Evolutionary conservation across 1,284 basidiomycete species (phyloP), one percentile per base, ranked within the genome.

Genomic region (Austroboletus novae-zelandiae): DNA sequence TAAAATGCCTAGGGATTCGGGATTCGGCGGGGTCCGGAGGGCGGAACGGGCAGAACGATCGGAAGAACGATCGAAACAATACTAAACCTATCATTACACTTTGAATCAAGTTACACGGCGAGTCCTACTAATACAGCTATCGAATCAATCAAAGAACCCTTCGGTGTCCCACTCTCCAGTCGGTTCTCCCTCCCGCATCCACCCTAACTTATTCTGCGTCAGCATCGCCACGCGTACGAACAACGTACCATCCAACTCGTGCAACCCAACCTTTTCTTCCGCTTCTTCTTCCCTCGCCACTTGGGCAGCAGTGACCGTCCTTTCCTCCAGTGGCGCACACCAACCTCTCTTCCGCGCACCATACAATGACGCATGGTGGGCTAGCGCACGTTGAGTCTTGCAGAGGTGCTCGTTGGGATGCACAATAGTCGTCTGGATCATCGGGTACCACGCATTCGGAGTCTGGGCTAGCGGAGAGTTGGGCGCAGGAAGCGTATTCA

Each of bases 371-470:
- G 73, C 71, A 57, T 74, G 81, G 58, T 81, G 77, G 4, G 76
- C 72, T 15, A 87, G 68, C 6, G 83, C 68, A 27, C 84, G 74
- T 55, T 81, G 76, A 2, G 71, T 54, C 64, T 86, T 86, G 54
- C 76, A 73, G 3, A 85, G 61, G 61, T 87, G 85, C 51, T 84
- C 81, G 56, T 86, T 80, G 0, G 78, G 76, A 42, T 68, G 69
- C 27, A 68, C 57, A 11, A 71, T 48, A 0, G 62, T 58, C 25
- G 69, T 59, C 41, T 68, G 56, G 32, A 70, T 43, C 47, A 86
- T 66, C n/a, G 78, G 71, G 18, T 78, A 67, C 83, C 83, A 86
- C 4, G 75, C 64, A 54, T 82, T 78, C 15, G 76, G 75, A 2
- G 66, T 69, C n/a, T 56, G 59, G 0, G 69, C 60, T 30, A 62